Conservation (phyloP, 345 rosid genomes). For the Camelina laxa region DNA sequence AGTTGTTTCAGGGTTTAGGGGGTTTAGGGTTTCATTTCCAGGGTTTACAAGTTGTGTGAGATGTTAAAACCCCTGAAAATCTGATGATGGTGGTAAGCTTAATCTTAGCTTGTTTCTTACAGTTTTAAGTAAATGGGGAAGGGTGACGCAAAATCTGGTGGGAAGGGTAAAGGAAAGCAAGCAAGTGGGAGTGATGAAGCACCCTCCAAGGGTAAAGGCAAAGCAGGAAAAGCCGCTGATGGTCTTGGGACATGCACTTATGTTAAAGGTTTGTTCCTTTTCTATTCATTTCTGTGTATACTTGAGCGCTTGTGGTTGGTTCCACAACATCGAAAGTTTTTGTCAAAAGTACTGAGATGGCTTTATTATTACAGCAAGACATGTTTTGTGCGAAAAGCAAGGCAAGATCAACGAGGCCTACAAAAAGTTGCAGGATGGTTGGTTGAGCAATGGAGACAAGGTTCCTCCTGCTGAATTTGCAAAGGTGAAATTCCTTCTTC, state of each 20-base stretch:
- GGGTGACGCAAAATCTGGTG: conserved; percentile 60
- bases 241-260: conserved; percentile 98
- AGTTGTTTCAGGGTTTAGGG: conserved; percentile 29
- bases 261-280: conserved; percentile 69
- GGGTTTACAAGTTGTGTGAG: conserved; percentile 8
- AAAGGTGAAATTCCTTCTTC: conserved; percentile 55
- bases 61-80: conserved; percentile 8
- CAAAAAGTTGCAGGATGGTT: conserved; percentile 93
- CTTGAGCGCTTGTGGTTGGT: not conserved
- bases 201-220: conserved; percentile 91
- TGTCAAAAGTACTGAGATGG: not conserved
- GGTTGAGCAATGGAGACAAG: conserved; percentile 91
- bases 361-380: conserved; percentile 69
- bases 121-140: conserved; percentile 60
- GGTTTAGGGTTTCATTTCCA: conserved; percentile 25
- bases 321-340: not conserved
- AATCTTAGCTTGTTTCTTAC: not conserved
- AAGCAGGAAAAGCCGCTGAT: conserved; percentile 79
- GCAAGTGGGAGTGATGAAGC: conserved; percentile 72
- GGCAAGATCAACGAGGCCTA: conserved; percentile 96
- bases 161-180: conserved; percentile 92
- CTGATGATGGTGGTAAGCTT: not conserved
- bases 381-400: conserved; percentile 90
- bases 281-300: not conserved
- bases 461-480: conserved; percentile 99